Evolutionary conservation across 495 filamentous ascomycete species (phyloP).

Genomic region (Penicillium pulvis): DNA sequence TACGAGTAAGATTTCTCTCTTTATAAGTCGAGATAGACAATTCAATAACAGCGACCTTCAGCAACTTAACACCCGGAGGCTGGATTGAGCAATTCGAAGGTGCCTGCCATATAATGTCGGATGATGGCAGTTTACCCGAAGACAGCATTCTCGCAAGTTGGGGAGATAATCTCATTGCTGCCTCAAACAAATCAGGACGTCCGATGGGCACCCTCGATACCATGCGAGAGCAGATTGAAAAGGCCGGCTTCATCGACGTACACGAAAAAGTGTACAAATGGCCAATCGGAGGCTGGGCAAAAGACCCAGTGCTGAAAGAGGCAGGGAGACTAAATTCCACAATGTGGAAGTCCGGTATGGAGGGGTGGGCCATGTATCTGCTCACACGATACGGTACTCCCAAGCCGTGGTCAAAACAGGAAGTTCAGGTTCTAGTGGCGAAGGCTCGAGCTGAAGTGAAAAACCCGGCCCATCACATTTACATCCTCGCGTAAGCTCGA

Average conservation of each 20-base stretch:
- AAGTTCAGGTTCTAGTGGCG: slow-evolving; percentile 28
- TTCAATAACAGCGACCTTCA: neutral
- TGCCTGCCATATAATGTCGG: slow-evolving; percentile 30
- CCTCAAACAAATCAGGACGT: neutral
- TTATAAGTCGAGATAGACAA: neutral
- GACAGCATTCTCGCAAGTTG: neutral
- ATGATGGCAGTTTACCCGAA: slow-evolving; percentile 34
- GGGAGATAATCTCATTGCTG: neutral
- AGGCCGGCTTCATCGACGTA: slow-evolving; percentile 6
- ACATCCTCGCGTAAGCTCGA: slow-evolving; percentile 13
- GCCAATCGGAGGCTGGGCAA: slow-evolving; percentile 9
- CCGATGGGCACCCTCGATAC: neutral
- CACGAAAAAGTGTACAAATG: slow-evolving; percentile 11
- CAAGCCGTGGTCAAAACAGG: slow-evolving; percentile 12
- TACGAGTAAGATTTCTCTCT: neutral
- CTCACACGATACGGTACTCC: slow-evolving; percentile 4
- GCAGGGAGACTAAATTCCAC: neutral
- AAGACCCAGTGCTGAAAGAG: slow-evolving; percentile 6
- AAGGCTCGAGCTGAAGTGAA: slow-evolving; percentile 25
- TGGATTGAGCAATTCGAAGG: slow-evolving; percentile 57
- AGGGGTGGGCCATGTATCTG: slow-evolving; percentile 9
- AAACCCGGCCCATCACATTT: slow-evolving; percentile 25
- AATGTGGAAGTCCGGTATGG: slow-evolving; percentile 6
- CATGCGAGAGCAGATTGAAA: slow-evolving; percentile 2
- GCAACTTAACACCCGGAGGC: slow-evolving; percentile 38